Percentiles rank a stretch among this genome's conserved stretches.
These are phyloP conservation scores for Leccinellum rugosiceps DNA, from an alignment of 768 basidiomycete species.

Conservation along the genomic window DNA sequence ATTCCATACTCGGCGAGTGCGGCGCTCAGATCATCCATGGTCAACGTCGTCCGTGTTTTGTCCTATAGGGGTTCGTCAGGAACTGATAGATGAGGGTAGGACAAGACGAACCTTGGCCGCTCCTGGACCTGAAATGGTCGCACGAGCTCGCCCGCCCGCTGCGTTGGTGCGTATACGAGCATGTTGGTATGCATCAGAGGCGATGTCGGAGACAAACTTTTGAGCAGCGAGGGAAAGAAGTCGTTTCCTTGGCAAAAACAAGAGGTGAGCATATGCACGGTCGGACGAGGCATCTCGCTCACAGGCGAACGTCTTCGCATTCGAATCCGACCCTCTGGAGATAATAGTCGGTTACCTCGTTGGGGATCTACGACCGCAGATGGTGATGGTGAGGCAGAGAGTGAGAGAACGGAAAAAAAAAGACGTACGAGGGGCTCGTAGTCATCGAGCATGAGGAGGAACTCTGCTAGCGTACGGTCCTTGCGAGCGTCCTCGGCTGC, in stretches of 20 bases:
- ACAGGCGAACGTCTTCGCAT: constrained; percentile 92
- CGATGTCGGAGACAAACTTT: constrained; percentile 96
- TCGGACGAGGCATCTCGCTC: constrained; percentile 27
- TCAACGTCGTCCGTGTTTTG: constrained; percentile 89
- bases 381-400: background rate
- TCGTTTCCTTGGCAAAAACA: constrained; percentile 63
- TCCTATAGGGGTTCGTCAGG: constrained; percentile 45
- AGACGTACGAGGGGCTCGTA: constrained; percentile 85
- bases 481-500: constrained; percentile 80
- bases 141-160: constrained; percentile 64
- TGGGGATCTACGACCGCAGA: constrained; percentile 68
- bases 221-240: constrained; percentile 94
- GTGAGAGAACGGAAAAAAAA: background rate
- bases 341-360: constrained; percentile 97
- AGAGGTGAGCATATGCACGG: background rate
- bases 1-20: constrained; percentile 97
- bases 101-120: constrained; percentile 54
- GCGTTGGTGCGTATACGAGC: constrained; percentile 94
- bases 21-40: constrained; percentile 94
- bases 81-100: constrained; percentile 1
- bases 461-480: constrained; percentile 88
- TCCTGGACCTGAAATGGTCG: constrained; percentile 52
- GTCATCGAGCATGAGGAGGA: constrained; percentile 93
- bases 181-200: constrained; percentile 95
- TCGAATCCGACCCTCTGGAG: constrained; percentile 95